Base-by-base conservation (phyloP, 345 rosid genomes). In the Hevea brasiliensis region DNA sequence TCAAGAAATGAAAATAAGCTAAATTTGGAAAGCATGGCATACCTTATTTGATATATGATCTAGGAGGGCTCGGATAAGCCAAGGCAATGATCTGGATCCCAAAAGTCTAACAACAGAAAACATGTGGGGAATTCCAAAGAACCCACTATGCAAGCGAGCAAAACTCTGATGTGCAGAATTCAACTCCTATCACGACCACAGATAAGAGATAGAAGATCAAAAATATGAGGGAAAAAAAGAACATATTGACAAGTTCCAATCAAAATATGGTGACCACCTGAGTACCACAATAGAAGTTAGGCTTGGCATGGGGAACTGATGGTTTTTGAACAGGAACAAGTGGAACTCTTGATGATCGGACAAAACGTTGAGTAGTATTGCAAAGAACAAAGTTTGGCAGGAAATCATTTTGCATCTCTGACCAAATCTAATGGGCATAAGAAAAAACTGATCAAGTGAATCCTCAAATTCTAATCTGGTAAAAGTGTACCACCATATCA, bases 401-500 rank as follows among this genome's bases (percentile, higher is more conserved):
- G 92, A 95, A 95, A 84, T 95, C 99, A 68, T 80, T 85, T 84
- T 89, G 98, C 96, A 95, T 92, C 88, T 95, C 99, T 73, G 99
- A 92, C 99, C 98, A 95, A 74, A 95, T 89, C 99, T 95, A 81
- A 57, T 65, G 65, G n/a, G 70, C 53, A 72, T 59, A 75, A 37
- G n/a, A 75, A 72, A 13, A 55, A 44, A 55, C 60, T 23, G 51
- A 63, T 61, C 29, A 32, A 72, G 59, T 61, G 15, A 73, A 74
- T 45, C 42, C 44, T 48, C 14, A 23, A 24, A 57, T 55, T 55
- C 17, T 45, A 2, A 45, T 4, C 50, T 45, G 8, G 50, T 45
- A 45, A 45, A 45, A 45, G 17, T 45, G 50, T 45, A 12, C 13
- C 14, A 9, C 50, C 50, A 45, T 11, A 45, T 45, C 50, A 45